These are phyloP conservation scores for Syzygium malaccense DNA, from an alignment of 441 rosid species.

Conservation along the genomic window DNA sequence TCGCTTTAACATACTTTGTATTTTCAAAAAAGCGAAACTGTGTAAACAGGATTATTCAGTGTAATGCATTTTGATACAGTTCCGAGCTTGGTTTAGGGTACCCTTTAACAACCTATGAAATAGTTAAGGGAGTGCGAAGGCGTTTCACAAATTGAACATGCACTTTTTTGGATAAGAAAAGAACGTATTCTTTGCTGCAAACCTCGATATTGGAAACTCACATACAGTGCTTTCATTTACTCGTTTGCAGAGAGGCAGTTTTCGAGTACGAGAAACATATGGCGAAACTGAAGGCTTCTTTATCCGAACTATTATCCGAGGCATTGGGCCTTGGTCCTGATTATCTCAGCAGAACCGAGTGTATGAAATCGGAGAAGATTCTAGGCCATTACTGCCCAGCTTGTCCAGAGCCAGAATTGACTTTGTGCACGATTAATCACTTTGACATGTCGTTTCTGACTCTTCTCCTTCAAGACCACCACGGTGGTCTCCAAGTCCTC, in stretches of 20 bases:
- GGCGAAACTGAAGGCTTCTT: slow-evolving; percentile 16
- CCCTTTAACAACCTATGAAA: neutral
- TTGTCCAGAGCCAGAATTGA: slow-evolving; percentile 50
- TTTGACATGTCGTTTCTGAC: slow-evolving; percentile 1
- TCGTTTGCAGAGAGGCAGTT: slow-evolving; percentile 27
- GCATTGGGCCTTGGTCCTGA: slow-evolving; percentile 34
- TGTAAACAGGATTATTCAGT: neutral
- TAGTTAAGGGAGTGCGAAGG: neutral
- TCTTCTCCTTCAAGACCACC: slow-evolving; percentile 8
- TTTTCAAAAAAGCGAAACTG: neutral
- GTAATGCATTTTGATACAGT: neutral
- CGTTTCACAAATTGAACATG: neutral
- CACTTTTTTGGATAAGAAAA: neutral
- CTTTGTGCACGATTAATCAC: slow-evolving; percentile 12
- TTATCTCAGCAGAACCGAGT: slow-evolving; percentile 24
- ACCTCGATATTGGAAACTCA: too few species aligned
- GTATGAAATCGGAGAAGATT: slow-evolving; percentile 44
- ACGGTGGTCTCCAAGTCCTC: slow-evolving; percentile 10
- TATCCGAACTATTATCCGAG: slow-evolving; percentile 35
- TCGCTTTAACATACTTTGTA: neutral
- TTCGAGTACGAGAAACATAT: slow-evolving; percentile 30
- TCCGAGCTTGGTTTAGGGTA: neutral
- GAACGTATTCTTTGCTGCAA: neutral
- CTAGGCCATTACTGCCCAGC: slow-evolving; percentile 45
- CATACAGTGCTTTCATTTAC: neutral